Base-by-base conservation (phyloP, 2,329 filamentous ascomycete species). In the Alternaria arborescens region DNA sequence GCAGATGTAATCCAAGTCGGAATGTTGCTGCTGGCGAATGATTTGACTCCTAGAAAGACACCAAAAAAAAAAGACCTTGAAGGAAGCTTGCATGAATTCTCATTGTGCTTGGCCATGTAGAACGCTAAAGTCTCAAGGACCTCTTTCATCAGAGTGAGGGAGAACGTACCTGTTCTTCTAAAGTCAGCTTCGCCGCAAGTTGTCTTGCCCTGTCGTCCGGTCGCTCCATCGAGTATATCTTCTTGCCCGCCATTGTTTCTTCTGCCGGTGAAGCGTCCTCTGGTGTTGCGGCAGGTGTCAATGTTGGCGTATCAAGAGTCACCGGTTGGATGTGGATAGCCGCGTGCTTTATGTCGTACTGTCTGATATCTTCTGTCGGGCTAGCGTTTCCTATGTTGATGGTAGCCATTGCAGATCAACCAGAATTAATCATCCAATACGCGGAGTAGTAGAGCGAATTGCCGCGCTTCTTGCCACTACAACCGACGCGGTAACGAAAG, bases 151-250 rank as follows among this genome's bases (percentile, higher is more conserved):
- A 14, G 46, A 60, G 22, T 38, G 24, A 59, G 24, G 28, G 57
- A 44, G 51, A 44, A 76, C 77, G 38, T 73, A 78, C 78, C 71
- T 79, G 77, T 63, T 79, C 77, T 60, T 79, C 76, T 54, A 79
- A 66, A 8, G 73, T 75, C 66, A 79, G 66, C 62, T 72, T 74
- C 28, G 72, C 68, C 20, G 76, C 78, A 58, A 79, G 55, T 38
- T 76, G 75, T 46, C 70, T 71, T 43, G 78, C 78, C 62, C 60
- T 71, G 34, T 77, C 72, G 26, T 76, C 74, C 32, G 77, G 73
- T 56, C 60, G 73, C 58, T 75, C 69, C 42, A 74, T 53, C 8
- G 65, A 65, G 55, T 73, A 76, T 14, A 76, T 55, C 55, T 77
- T 77, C 66, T 75, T 77, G 32, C 71, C 74, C 32, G 71, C 62